Percentiles rank a stretch among this genome's conserved stretches.
These are phyloP conservation scores for Neopestalotiopsis rosae DNA, from an alignment of 2,329 filamentous ascomycete species.

Conservation along the genomic window DNA sequence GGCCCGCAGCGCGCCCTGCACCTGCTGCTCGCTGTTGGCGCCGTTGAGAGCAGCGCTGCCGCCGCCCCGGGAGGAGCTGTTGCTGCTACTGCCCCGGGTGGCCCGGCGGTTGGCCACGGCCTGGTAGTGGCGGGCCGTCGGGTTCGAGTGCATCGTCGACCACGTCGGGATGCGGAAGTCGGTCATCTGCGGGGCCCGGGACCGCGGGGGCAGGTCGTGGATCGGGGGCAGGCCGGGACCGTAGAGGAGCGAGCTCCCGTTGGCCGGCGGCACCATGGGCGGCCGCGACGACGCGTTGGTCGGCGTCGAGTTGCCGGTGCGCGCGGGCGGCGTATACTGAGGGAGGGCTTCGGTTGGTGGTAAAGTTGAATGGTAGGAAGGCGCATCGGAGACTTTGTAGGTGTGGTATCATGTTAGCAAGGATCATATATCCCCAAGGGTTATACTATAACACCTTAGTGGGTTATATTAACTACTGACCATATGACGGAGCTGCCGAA, in stretches of 20 bases:
- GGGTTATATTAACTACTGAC: constrained; percentile 36
- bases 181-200: constrained; percentile 48
- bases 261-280: constrained; percentile 37
- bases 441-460: not conserved
- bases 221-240: constrained; percentile 57
- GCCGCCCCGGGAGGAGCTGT: constrained; percentile 41
- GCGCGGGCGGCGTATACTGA: constrained; percentile 48
- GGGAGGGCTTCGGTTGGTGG: constrained; percentile 54
- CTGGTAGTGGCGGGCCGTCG: constrained; percentile 65
- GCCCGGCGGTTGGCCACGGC: constrained; percentile 65
- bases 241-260: constrained; percentile 30
- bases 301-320: constrained; percentile 22
- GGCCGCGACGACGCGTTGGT: constrained; percentile 19
- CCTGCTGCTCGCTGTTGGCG: constrained; percentile 16
- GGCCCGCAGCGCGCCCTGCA: constrained; percentile 32
- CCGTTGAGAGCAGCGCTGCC: constrained; percentile 24
- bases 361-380: constrained; percentile 65
- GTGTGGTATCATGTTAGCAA: not conserved
- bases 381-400: constrained; percentile 63
- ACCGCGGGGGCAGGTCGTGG: constrained; percentile 43
- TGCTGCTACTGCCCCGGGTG: constrained; percentile 38
- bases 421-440: too few species aligned
- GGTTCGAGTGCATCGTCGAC: constrained; percentile 55
- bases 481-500: constrained; percentile 72
- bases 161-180: constrained; percentile 65